Conservation (phyloP, 495 filamentous ascomycete genomes). For the Aspergillus taichungensis region DNA sequence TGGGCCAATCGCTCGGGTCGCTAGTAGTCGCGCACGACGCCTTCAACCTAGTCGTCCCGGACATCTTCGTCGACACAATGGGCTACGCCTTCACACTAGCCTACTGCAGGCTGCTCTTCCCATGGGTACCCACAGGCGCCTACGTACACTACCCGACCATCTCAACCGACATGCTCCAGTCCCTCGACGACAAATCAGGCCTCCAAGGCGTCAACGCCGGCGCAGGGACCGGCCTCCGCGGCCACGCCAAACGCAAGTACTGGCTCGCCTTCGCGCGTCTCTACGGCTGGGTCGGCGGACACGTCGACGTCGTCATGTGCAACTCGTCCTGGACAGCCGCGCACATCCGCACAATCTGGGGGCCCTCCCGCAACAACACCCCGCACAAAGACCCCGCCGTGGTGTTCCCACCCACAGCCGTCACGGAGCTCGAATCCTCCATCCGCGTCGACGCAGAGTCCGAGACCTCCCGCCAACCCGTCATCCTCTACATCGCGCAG, state of each 20-base stretch:
- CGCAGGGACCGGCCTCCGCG: constrained; percentile 58
- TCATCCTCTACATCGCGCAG: constrained; percentile 87
- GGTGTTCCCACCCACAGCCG: constrained; percentile 87
- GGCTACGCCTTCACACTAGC: constrained; percentile 89
- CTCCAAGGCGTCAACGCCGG: constrained; percentile 76
- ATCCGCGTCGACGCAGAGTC: constrained; percentile 59
- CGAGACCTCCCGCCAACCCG: constrained; percentile 56
- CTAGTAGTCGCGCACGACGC: constrained; percentile 83
- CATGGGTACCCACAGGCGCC: constrained; percentile 70
- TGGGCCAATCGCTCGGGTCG: constrained; percentile 85
- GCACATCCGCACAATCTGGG: constrained; percentile 80
- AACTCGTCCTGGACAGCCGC: constrained; percentile 90
- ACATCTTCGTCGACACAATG: constrained; percentile 96
- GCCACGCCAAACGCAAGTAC: constrained; percentile 63
- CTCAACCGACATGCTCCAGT: constrained; percentile 91
- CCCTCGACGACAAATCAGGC: constrained; percentile 59
- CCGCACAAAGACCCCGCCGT: constrained; percentile 42
- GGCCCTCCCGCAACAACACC: constrained; percentile 39
- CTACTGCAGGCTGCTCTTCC: constrained; percentile 75
- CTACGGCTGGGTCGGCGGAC: constrained; percentile 71
- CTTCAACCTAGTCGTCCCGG: constrained; percentile 83
- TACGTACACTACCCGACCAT: constrained; percentile 99
- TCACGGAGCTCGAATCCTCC: constrained; percentile 64
- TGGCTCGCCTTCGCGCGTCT: constrained; percentile 77
- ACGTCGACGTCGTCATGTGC: constrained; percentile 89